These are phyloP conservation scores for Withania somnifera DNA, from an alignment of 305 asterid species.

Conservation along the genomic window DNA sequence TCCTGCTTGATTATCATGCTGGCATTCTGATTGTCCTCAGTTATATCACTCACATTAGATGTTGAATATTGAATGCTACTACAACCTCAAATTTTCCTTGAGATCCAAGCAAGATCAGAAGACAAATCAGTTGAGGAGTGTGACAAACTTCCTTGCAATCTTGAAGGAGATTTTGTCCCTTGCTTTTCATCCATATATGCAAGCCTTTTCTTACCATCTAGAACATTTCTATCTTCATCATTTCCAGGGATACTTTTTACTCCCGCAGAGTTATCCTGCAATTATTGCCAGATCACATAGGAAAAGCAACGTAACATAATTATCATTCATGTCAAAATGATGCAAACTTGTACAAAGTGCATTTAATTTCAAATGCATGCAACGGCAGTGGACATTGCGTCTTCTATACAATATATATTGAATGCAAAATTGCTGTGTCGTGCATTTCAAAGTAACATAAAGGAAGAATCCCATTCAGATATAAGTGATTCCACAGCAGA, in stretches of 20 bases:
- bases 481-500: neutral
- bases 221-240: constrained; percentile 16
- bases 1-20: constrained; percentile 9
- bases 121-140: constrained; percentile 33
- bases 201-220: constrained; percentile 9
- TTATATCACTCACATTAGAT: constrained; percentile 6
- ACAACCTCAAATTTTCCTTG: constrained; percentile 28
- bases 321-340: neutral
- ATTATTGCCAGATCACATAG: neutral
- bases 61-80: constrained; percentile 23
- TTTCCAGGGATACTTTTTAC: constrained; percentile 21
- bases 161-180: constrained; percentile 20
- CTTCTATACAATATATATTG: neutral
- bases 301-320: neutral
- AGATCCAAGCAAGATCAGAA: constrained; percentile 49
- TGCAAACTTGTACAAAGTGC: neutral
- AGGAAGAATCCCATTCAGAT: neutral
- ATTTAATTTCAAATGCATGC: neutral
- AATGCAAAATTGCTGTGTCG: neutral
- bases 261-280: constrained; percentile 42
- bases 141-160: constrained; percentile 25
- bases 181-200: constrained; percentile 28
- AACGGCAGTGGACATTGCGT: neutral
- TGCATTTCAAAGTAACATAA: neutral
- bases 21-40: constrained; percentile 12